Percentiles rank a stretch among this genome's conserved stretches.
These are phyloP conservation scores for Castanea crenata DNA, from an alignment of 306 rosid genomes.

Conservation along the genomic window DNA sequence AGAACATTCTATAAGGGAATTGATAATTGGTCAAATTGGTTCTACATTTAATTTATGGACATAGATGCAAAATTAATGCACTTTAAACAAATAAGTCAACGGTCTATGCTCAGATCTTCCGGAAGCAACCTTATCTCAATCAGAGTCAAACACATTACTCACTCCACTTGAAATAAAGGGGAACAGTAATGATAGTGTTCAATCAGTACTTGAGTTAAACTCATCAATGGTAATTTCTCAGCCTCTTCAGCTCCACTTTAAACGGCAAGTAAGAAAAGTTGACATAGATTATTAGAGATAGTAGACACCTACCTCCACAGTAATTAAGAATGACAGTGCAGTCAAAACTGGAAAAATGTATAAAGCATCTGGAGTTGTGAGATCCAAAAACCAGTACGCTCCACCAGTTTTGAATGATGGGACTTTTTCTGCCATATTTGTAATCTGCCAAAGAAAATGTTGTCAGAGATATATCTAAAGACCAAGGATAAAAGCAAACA, in stretches of 20 bases:
- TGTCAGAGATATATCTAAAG: slow-evolving; percentile 28
- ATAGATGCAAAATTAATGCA: not conserved
- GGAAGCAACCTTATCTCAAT: not conserved
- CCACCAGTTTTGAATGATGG: slow-evolving; percentile 94
- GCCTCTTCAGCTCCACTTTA: not conserved
- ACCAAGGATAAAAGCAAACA: slow-evolving; percentile 7
- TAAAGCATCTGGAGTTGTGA: slow-evolving; percentile 71
- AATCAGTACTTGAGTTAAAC: not conserved
- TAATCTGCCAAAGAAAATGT: slow-evolving; percentile 50
- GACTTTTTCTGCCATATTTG: slow-evolving; percentile 84
- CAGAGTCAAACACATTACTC: not conserved
- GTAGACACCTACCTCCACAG: slow-evolving; percentile 71
- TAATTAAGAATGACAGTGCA: slow-evolving; percentile 70
- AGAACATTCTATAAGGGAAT: not conserved
- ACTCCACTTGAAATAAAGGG: not conserved
- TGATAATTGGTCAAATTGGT: not conserved
- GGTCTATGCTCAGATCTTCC: not conserved
- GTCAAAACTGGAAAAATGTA: slow-evolving; percentile 74
- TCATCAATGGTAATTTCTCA: not conserved
- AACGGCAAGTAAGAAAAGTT: slow-evolving; percentile 14
- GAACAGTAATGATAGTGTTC: not conserved
- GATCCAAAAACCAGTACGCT: slow-evolving; percentile 87
- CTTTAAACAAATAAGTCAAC: not conserved
- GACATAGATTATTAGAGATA: not conserved
- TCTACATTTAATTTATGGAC: not conserved